Evolutionary conservation across 1,284 basidiomycete genomes (phyloP).

Genomic region (Apiotrichum akiyoshidainum): DNA sequence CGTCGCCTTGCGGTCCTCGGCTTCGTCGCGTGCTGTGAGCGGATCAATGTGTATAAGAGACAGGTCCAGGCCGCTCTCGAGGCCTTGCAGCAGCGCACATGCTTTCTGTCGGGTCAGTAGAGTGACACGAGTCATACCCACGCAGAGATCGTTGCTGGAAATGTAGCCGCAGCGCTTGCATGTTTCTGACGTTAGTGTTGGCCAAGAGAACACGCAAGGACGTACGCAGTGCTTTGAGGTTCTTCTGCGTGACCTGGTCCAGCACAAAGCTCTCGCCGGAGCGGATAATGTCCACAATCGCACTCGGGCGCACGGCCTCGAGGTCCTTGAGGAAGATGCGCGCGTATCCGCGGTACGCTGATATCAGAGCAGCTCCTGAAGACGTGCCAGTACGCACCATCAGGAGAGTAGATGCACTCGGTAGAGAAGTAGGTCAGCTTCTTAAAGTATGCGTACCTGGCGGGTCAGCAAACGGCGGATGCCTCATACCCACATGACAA

Average conservation of each 20-base stretch:
- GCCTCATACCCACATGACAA: constrained; percentile 80
- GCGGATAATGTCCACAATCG: constrained; percentile 96
- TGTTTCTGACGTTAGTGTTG: constrained; percentile 60
- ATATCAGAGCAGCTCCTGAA: constrained; percentile 8
- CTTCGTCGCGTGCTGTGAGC: neutral
- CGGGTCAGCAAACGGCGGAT: constrained; percentile 6
- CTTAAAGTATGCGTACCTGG: constrained; percentile 98
- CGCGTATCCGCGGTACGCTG: constrained; percentile 92
- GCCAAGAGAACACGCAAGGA: constrained; percentile 6
- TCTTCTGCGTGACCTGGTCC: constrained; percentile 69
- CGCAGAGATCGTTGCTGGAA: constrained; percentile 82
- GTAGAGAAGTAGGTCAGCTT: constrained; percentile 98
- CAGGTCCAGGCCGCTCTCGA: constrained; percentile 79
- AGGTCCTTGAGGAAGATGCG: constrained; percentile 91
- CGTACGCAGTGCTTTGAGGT: constrained; percentile 74
- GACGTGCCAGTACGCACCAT: constrained; percentile 50
- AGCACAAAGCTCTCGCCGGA: constrained; percentile 86
- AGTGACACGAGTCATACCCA: constrained; percentile 14
- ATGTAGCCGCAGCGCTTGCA: constrained; percentile 88
- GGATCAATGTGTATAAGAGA: too few relatives aligned
- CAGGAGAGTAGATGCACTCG: constrained; percentile 98
- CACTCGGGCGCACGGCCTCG: constrained; percentile 86
- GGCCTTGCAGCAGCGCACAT: constrained; percentile 80
- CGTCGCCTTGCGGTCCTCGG: neutral
- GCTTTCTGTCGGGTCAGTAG: constrained; percentile 60